These are phyloP conservation scores for Francoa sonchifolia DNA, from an alignment of 441 rosid species.

Conservation along the genomic window DNA sequence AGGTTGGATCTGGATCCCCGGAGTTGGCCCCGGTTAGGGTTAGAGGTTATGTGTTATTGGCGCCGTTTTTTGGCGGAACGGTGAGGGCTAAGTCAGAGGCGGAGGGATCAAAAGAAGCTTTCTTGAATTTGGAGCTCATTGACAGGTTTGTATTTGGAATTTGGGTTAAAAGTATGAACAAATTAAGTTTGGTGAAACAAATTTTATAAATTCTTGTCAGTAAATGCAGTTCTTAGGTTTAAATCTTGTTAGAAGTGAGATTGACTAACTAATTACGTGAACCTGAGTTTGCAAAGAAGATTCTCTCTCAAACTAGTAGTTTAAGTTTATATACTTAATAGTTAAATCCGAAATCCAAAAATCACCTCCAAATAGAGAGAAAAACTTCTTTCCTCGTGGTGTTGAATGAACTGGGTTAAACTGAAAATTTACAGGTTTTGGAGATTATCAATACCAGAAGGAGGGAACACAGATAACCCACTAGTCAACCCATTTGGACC, in stretches of 20 bases:
- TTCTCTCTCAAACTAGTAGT: too few relatives aligned
- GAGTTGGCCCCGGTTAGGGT: conserved; percentile 30
- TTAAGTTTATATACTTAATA: too few relatives aligned
- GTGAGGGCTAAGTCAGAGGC: conserved; percentile 33
- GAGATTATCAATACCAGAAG: conserved; percentile 34
- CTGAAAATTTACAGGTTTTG: conserved; percentile 23
- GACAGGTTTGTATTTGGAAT: conserved; percentile 37
- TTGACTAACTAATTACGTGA: too few relatives aligned
- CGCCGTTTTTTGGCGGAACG: conserved; percentile 56
- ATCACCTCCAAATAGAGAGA: too few relatives aligned
- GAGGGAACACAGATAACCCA: conserved; percentile 43
- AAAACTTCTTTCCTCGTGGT: too few relatives aligned
- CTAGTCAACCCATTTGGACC: conserved; percentile 52
- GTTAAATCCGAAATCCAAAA: too few relatives aligned
- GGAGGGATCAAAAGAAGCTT: conserved; percentile 42
- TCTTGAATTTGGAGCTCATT: conserved; percentile 42
- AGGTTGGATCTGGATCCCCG: conserved; percentile 25
- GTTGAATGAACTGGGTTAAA: not conserved
- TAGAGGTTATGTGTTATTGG: conserved; percentile 40
- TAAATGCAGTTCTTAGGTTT: too few relatives aligned
- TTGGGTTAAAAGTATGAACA: too few relatives aligned
- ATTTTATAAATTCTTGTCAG: too few relatives aligned
- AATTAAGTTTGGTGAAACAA: too few relatives aligned
- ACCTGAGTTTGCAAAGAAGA: too few relatives aligned
- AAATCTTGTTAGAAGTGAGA: too few relatives aligned